These are phyloP conservation scores for Scortechinia acanthostroma DNA, from an alignment of 2,329 filamentous ascomycete genomes.

Conservation along the genomic window DNA sequence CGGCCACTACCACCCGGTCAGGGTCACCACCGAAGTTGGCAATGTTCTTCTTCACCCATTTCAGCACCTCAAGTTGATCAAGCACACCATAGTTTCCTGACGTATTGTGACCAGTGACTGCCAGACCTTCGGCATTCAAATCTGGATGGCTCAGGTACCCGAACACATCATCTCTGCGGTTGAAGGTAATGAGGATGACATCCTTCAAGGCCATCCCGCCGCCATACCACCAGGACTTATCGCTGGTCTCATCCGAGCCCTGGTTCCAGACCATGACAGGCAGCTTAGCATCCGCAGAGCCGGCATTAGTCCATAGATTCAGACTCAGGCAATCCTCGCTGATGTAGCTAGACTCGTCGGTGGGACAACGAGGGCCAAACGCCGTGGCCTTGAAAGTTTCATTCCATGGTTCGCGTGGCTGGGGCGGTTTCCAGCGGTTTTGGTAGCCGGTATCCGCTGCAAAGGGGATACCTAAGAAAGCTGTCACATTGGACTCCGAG, in stretches of 20 bases:
- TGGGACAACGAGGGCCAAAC: constrained; percentile 13
- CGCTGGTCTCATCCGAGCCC: constrained; percentile 14
- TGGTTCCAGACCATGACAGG: constrained; percentile 19
- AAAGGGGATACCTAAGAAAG: constrained; percentile 13
- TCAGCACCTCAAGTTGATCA: constrained; percentile 6
- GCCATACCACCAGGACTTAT: constrained; percentile 13
- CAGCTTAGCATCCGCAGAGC: constrained; percentile 10
- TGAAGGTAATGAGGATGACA: constrained; percentile 16
- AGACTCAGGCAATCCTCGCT: constrained; percentile 18
- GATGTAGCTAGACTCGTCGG: constrained; percentile 6
- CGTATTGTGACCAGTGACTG: constrained; percentile 6
- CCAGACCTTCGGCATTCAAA: constrained; percentile 6
- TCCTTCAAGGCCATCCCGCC: constrained; percentile 17
- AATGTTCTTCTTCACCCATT: constrained; percentile 7
- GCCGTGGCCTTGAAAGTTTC: constrained; percentile 11
- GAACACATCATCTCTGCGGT: constrained; percentile 7
- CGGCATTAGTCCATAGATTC: constrained; percentile 17
- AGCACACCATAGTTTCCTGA: constrained; percentile 7
- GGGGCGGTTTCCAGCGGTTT: constrained; percentile 15
- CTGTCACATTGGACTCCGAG: constrained; percentile 8
- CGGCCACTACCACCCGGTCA: constrained; percentile 6
- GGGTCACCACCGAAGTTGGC: constrained; percentile 7
- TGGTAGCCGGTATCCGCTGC: constrained; percentile 15
- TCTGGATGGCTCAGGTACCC: constrained; percentile 7
- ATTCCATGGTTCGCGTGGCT: constrained; percentile 11